Base-by-base conservation (phyloP, 805 yeast species). In the Metschnikowia kofuensis region DNA sequence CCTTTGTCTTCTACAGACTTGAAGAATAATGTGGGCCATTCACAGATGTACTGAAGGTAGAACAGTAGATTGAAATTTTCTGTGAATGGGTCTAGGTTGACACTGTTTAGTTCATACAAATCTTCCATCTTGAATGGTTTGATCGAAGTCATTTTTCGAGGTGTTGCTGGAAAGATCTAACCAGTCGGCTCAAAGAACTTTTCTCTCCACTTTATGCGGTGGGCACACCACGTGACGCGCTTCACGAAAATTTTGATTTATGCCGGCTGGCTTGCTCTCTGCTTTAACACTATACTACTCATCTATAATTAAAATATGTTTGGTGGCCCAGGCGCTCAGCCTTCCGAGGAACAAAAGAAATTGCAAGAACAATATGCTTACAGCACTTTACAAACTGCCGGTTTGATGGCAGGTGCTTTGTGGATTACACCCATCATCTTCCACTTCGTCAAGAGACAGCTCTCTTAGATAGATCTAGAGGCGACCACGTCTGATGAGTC, bases 1-100 rank as follows among this genome's bases (percentile, higher is more conserved):
- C 47, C 47, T 5, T 27, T 35, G 9, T 39, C 48, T 53, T 79
- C 84, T 2, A 69, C 70, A 10, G 91, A 80, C 63, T 89, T 86
- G 78, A 90, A 92, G 67, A 90, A 86, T 40, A 94, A 70, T 32
- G 89, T 77, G 7, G 99, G 98, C 97, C 97, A 91, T 45, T 80
- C 76, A 8, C 83, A 76, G 47, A 94, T 72, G 60, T 94, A 94
- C 57, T 89, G 89, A 14, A 87, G 77, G 63, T 94, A 94, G 64
- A 90, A 94, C 42, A 82, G 84, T 7, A 87, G 66, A 40, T 90
- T 85, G 70, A 88, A 94, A 69, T 92, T 94, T 61, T 94, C 99
- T 0, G 99, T 94, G 45, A 94, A 75, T 0, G 87, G 85, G 60
- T 94, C 99, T 16, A 94, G 68, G 63, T 94, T 94, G 42, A 91